A percentile compares a stretch with the other conserved stretches of the same genome.
Evolutionary conservation across 345 rosid genomes (phyloP).

Genomic region (Citrus sp.): DNA sequence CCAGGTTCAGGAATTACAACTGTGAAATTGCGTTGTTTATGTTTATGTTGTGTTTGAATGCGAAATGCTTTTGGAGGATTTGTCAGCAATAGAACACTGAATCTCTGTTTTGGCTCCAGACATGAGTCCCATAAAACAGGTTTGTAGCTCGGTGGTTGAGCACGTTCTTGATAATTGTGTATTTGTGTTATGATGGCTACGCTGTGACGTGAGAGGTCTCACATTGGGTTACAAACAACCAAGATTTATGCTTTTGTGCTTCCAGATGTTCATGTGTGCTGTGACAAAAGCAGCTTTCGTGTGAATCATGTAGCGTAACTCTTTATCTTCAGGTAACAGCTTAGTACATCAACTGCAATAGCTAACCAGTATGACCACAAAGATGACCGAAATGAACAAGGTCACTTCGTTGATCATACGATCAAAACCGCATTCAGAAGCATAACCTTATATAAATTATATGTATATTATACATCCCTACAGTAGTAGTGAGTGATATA

Average conservation of each 20-base stretch:
- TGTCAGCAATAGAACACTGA: neutral
- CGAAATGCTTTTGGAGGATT: neutral
- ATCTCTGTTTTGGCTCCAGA: neutral
- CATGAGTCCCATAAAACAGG: neutral
- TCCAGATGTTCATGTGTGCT: neutral
- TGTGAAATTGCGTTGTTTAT: neutral
- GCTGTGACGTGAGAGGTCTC: too few relatives aligned
- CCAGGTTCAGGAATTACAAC: neutral
- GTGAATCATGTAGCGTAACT: neutral
- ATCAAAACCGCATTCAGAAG: neutral
- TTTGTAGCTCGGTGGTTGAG: neutral
- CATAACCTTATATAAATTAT: neutral
- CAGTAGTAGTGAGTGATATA: too few relatives aligned
- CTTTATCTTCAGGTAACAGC: neutral
- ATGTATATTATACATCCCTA: too few relatives aligned
- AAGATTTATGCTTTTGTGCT: too few relatives aligned
- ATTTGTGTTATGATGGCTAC: neutral
- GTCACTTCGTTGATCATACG: neutral
- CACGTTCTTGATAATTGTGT: neutral
- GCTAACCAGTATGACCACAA: neutral
- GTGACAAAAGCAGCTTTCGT: neutral
- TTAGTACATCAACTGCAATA: neutral
- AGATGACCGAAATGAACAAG: neutral
- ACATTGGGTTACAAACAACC: too few relatives aligned
- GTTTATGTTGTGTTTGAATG: neutral